phyloP scores from a whole-genome alignment of 1,139 yeast species.

The Eremothecium coryli region DNA sequence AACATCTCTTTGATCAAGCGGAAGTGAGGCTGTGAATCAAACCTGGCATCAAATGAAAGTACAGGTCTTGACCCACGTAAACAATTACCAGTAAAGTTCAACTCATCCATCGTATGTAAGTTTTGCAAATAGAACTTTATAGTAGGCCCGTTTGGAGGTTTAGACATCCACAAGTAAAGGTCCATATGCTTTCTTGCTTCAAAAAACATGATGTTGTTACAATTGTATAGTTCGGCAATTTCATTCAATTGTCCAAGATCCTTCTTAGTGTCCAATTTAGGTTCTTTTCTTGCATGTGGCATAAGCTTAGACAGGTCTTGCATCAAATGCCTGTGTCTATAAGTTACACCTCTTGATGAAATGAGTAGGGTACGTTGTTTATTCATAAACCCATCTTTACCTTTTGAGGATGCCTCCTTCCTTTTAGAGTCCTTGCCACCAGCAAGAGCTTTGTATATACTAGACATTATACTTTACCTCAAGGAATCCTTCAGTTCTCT shows the following conservation, averaged over 20 bases:
- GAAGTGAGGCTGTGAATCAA: slow-evolving; percentile 58
- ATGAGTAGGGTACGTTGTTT: slow-evolving; percentile 77
- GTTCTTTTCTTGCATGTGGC: slow-evolving; percentile 96
- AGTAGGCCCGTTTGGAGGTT: slow-evolving; percentile 98
- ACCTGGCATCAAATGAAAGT: slow-evolving; percentile 74
- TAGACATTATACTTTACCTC: slow-evolving; percentile 36
- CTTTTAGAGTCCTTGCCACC: slow-evolving; percentile 25
- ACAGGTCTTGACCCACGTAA: slow-evolving; percentile 95
- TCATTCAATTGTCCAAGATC: slow-evolving; percentile 83
- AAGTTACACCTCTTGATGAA: slow-evolving; percentile 90
- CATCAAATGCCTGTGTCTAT: slow-evolving; percentile 90
- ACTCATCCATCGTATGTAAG: slow-evolving; percentile 90
- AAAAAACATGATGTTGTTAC: slow-evolving; percentile 88
- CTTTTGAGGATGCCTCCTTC: slow-evolving; percentile 31
- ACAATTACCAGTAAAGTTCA: slow-evolving; percentile 94
- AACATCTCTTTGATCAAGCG: slow-evolving; percentile 77
- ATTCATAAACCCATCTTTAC: slow-evolving; percentile 38
- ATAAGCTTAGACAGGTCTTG: slow-evolving; percentile 68
- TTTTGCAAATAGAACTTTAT: slow-evolving; percentile 89
- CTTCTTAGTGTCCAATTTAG: slow-evolving; percentile 89
- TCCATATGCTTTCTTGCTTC: slow-evolving; percentile 97
- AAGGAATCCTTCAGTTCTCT: background rate
- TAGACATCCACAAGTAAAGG: slow-evolving; percentile 86
- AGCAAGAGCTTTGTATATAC: slow-evolving; percentile 36
- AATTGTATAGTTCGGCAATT: slow-evolving; percentile 92